Evolutionary conservation across 352 stramenopile genomes (phyloP), one percentile per base, ranked within the genome.

Genomic region (Phytopythium chamaehyphon): DNA sequence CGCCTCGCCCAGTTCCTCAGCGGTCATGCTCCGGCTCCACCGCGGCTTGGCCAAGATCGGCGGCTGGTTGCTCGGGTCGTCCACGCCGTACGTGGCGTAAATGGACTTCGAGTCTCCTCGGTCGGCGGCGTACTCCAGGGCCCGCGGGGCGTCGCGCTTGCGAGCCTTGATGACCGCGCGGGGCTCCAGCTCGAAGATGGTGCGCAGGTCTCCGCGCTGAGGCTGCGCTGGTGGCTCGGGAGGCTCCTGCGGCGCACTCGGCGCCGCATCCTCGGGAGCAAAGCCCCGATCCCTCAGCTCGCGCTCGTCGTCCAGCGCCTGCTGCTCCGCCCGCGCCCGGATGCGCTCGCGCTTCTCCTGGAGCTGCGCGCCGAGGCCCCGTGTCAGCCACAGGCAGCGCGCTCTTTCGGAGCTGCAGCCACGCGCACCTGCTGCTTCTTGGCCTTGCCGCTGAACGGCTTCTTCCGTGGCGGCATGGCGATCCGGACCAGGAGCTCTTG

Each of bases 361-460:
- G 22, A 93, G 76, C 78, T 89, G 46, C 37, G 21, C 40, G 31
- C 35, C 4, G 35, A 11, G 8, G 24, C 24, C n/a, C 21, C 1
- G 7, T 18, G n/a, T 19, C 36, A 44, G 23, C 22, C 6, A 49
- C 19, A 26, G 10, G 5, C 8, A 28, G 6, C 21, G 21, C 48
- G 8, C 31, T 43, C 28, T 33, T 10, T 33, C 22, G 21, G 12
- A 11, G 7, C 18, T 37, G 38, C 2, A 26, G 5, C 18, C 18
- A 6, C 22, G 22, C 35, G 24, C 22, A 87, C 81, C 74, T 93
- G 83, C 55, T 90, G 79, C 69, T 93, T 93, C 76, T 93, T 93
- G 55, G 79, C 80, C 54, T 93, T 93, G 58, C 79, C 81, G 51
- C 80, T 91, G 54, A 93, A 93, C n/a, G 80, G 83, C 64, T 83